Conservation (phyloP, 768 basidiomycete genomes). For the Agrocybe praecox region DNA sequence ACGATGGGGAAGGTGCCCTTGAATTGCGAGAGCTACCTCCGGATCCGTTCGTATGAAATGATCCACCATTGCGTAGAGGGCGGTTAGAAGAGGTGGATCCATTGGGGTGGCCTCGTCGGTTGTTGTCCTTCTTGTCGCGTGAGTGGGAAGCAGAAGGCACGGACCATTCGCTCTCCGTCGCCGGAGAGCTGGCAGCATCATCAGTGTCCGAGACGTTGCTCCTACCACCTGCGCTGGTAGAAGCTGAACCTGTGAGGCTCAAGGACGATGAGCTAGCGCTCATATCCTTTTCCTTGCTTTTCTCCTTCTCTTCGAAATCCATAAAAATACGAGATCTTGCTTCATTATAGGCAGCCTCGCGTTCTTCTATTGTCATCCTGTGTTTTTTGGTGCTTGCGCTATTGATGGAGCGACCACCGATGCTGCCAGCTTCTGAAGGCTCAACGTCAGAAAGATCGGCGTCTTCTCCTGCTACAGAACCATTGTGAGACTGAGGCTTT, state of each 20-base stretch:
- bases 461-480: slow-evolving; percentile 76
- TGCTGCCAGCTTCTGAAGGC: slow-evolving; percentile 79
- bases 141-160: slow-evolving; percentile 47
- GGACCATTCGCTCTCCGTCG: slow-evolving; percentile 86
- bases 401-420: slow-evolving; percentile 67
- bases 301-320: slow-evolving; percentile 76
- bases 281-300: slow-evolving; percentile 71
- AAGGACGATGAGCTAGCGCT: slow-evolving; percentile 78
- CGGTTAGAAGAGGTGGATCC: slow-evolving; percentile 60
- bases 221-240: slow-evolving; percentile 47
- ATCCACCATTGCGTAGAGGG: slow-evolving; percentile 53
- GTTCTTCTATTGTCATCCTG: slow-evolving; percentile 77
- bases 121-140: slow-evolving; percentile 54
- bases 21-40: slow-evolving; percentile 67
- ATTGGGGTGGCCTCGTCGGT: slow-evolving; percentile 41
- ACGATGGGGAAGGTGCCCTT: slow-evolving; percentile 74
- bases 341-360: slow-evolving; percentile 88
- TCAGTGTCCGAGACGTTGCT: slow-evolving; percentile 70
- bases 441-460: slow-evolving; percentile 78
- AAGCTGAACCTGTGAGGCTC: slow-evolving; percentile 70
- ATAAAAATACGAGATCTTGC: slow-evolving; percentile 87
- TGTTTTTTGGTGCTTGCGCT: slow-evolving; percentile 64
- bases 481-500: slow-evolving; percentile 68
- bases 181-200: slow-evolving; percentile 69
- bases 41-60: slow-evolving; percentile 53